Evolutionary conservation across 805 yeast species (phyloP).

Genomic region (Ogataea polymorpha): DNA sequence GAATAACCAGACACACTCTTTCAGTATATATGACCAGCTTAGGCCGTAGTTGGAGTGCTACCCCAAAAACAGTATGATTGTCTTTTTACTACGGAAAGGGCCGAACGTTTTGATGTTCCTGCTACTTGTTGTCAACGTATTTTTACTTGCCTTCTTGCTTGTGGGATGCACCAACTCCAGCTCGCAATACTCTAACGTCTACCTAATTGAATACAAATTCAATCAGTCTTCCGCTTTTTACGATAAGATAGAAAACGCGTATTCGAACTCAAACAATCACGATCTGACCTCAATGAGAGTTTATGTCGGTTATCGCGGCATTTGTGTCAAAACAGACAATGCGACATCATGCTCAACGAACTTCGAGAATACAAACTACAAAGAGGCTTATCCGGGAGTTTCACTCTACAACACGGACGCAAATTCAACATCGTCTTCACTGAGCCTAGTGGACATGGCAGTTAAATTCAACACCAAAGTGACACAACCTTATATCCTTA

Average conservation of each 20-base stretch:
- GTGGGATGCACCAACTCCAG: slow-evolving; percentile 49
- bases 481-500: slow-evolving; percentile 53
- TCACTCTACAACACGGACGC: slow-evolving; percentile 33
- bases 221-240: slow-evolving; percentile 44
- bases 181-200: slow-evolving; percentile 45
- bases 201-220: slow-evolving; percentile 46
- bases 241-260: slow-evolving; percentile 38
- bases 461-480: slow-evolving; percentile 41
- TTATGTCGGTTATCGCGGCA: slow-evolving; percentile 53
- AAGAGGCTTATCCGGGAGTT: slow-evolving; percentile 30
- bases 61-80: neutral
- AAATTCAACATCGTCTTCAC: slow-evolving; percentile 30
- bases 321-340: slow-evolving; percentile 44
- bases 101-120: slow-evolving; percentile 42
- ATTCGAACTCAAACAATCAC: slow-evolving; percentile 30
- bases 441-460: slow-evolving; percentile 50
- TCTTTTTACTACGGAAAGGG: slow-evolving; percentile 30
- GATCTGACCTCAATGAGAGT: slow-evolving; percentile 42
- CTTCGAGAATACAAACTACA: slow-evolving; percentile 18
- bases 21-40: neutral
- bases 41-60: neutral
- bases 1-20: too few species aligned
- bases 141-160: slow-evolving; percentile 52
- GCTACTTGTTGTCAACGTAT: slow-evolving; percentile 44
- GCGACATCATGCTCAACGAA: slow-evolving; percentile 34